phyloP scores from a whole-genome alignment of 345 rosid species.

The Dovyalis caffra region DNA sequence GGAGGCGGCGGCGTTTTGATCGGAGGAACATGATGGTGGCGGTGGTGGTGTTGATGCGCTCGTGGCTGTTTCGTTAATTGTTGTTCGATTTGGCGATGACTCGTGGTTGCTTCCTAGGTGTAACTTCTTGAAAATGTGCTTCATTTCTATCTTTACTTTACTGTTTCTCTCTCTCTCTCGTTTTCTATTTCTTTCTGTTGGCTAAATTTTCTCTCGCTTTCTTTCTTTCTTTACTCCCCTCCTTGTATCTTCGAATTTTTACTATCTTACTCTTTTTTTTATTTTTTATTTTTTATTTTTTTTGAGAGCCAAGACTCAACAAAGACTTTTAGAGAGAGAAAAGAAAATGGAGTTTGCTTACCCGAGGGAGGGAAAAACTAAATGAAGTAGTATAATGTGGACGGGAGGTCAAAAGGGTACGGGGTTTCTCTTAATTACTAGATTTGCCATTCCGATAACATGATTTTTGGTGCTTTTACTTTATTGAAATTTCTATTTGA shows the following conservation, averaged over 20 bases:
- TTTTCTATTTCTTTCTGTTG: not conserved
- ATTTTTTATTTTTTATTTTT: not conserved
- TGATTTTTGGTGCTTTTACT: too few species aligned
- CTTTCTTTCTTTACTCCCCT: not conserved
- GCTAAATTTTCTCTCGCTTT: slow-evolving; percentile 3
- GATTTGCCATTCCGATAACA: not conserved
- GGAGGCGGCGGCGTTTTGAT: slow-evolving; percentile 41
- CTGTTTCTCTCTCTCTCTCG: not conserved
- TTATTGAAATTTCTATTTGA: too few species aligned
- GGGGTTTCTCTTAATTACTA: slow-evolving; percentile 1
- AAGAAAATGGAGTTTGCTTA: not conserved
- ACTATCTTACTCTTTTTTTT: too few species aligned
- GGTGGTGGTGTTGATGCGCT: slow-evolving; percentile 26
- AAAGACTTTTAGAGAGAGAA: not conserved
- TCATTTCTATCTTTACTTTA: slow-evolving; percentile 46
- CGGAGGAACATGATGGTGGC: slow-evolving; percentile 36
- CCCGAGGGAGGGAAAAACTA: slow-evolving; percentile 36
- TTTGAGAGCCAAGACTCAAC: not conserved
- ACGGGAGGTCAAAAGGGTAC: not conserved
- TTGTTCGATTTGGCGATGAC: slow-evolving; percentile 60
- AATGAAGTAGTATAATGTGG: slow-evolving; percentile 6
- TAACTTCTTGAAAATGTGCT: slow-evolving; percentile 90
- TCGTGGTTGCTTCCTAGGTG: slow-evolving; percentile 76
- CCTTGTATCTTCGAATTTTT: not conserved
- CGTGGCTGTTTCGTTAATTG: slow-evolving; percentile 28